Base-by-base conservation (phyloP, 805 yeast species). In the Candida germanica region DNA sequence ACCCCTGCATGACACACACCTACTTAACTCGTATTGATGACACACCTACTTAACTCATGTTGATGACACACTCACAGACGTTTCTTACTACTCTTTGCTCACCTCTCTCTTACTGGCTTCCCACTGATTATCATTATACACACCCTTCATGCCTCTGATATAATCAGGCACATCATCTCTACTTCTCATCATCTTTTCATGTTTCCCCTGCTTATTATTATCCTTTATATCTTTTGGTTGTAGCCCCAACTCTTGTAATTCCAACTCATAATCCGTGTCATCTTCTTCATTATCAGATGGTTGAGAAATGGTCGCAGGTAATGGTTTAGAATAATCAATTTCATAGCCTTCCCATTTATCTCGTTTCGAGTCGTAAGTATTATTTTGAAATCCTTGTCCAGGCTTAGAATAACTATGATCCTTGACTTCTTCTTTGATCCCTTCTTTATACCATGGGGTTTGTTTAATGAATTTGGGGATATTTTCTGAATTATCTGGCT, bases 291-390 rank as follows among this genome's bases (percentile, higher is more conserved):
- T 30, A 3, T 11, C 29, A 8, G 33, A 32, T 15, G 21, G 39
- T 6, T 13, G 24, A 9, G 16, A 13, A 5, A 10, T 6, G 15
- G 29, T 15, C 9, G 10, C 36, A 68, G 64, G 75, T 83, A 75
- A 30, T 78, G 47, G 20, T 74, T 71, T 9, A 67, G 60, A 31
- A 69, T 73, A 64, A 83, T 66, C 63, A 1, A 76, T 69, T 30
- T 82, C 79, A 52, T 77, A 84, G 0, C 95, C 95, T 51, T 75
- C 83, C 95, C 93, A 86, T 40, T 87, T 66, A 57, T 86, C 95
- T 40, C 88, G 61, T 44, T 80, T 82, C 8, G 80, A 73, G 49
- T 84, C 94, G 71, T 79, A 86, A 18, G 58, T 61, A 2, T 51
- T 60, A 57, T 81, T 85, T 1, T 48, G 43, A 21, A 81, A 80